Evolutionary conservation across 169 alveolate species (phyloP), one percentile per base, ranked within the genome.

Genomic region (Plasmodium billcollinsi): DNA sequence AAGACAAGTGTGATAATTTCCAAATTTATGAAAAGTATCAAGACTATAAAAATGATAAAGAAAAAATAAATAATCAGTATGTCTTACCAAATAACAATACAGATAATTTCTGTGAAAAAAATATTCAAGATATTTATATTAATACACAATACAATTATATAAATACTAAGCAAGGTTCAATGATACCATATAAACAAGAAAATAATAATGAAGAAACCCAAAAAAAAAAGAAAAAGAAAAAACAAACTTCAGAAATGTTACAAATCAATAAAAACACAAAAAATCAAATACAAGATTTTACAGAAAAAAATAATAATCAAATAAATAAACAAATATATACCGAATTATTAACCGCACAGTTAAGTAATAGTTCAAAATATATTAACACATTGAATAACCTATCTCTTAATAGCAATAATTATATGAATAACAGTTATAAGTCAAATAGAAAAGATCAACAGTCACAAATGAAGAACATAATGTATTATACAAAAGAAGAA

Each of bases 371-470:
- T 39, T 12, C 24, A 29, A 59, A 74, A 6, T 61, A 74, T 26
- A 74, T 11, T 21, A 74, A 74, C 8, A 20, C 15, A 4, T 74
- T 15, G 15, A 61, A 21, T 74, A 74, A 29, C 29, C 9, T 11
- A 39, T 52, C 63, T 20, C 59, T 59, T 74, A 74, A 74, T 61
- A 74, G 74, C 21, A 58, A 61, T 21, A 61, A 61, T 5, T 61
- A 74, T 50, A 59, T 20, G 18, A 62, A 52, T 14, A 29, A 9
- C 14, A 61, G 20, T 18, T 61, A 74, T 52, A 74, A 74, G 14
- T 21, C 26, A 39, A 45, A 66, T n/a, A 74, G 52, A 18, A 61
- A 52, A 9, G 43, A 74, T 43, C 66, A 66, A 1, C 47, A 39
- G 20, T 45, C 9, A 26, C 12, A 29, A 24, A 61, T 33, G 47